Conservation (phyloP, 2,329 filamentous ascomycete species). For the Botrytis paeoniae region DNA sequence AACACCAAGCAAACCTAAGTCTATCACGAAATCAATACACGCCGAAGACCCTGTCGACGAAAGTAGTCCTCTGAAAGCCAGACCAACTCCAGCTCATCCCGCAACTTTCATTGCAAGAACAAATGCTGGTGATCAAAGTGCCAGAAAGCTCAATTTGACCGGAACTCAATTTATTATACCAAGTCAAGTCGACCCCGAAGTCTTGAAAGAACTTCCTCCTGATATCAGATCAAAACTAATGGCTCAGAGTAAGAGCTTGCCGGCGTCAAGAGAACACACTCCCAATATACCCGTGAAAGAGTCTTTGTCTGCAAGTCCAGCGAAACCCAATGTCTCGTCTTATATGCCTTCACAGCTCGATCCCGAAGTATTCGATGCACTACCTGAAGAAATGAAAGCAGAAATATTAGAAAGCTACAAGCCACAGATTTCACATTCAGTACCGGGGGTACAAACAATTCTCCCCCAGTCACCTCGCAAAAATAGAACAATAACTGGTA, state of each 20-base stretch:
- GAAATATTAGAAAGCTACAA: constrained; percentile 76
- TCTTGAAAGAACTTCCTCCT: constrained; percentile 76
- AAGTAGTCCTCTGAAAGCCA: constrained; percentile 50
- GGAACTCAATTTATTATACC: constrained; percentile 94
- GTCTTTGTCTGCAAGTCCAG: constrained; percentile 33
- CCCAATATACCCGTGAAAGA: constrained; percentile 31
- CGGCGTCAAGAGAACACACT: constrained; percentile 33
- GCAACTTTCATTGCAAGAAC: constrained; percentile 51
- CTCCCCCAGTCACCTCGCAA: constrained; percentile 53
- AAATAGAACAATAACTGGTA: constrained; percentile 42
- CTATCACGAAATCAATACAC: constrained; percentile 16
- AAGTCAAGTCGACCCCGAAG: constrained; percentile 73
- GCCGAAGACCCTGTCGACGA: constrained; percentile 53
- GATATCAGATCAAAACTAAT: constrained; percentile 79
- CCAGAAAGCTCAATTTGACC: constrained; percentile 71
- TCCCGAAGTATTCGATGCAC: constrained; percentile 73
- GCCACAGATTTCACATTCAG: constrained; percentile 25
- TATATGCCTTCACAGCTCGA: constrained; percentile 71
- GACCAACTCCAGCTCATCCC: constrained; percentile 47
- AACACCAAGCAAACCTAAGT: constrained; percentile 32
- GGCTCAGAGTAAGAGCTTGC: constrained; percentile 47
- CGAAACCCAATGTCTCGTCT: neutral
- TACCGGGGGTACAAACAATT: constrained; percentile 37
- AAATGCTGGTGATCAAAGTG: constrained; percentile 46
- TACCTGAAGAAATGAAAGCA: constrained; percentile 81